These are phyloP conservation scores for Nicotiana paniculata DNA, from an alignment of 257 asterid species.

Conservation along the genomic window DNA sequence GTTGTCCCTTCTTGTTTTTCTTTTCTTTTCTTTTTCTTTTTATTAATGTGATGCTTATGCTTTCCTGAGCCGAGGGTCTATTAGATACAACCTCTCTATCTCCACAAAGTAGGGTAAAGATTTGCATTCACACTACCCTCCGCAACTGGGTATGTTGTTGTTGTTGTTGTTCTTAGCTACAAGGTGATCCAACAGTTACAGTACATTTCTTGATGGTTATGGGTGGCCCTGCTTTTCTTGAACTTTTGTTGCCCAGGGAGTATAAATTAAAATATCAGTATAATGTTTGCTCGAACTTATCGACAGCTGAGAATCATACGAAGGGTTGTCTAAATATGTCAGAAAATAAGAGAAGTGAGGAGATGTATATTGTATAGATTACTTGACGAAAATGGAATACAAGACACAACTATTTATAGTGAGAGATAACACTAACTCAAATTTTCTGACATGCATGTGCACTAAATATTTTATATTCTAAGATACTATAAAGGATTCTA, in stretches of 20 bases:
- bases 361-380: not conserved
- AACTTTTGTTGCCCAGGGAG: not conserved
- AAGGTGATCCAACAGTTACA: not conserved
- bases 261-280: not conserved
- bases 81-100: too few relatives aligned
- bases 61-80: too few relatives aligned
- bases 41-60: too few relatives aligned
- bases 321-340: not conserved
- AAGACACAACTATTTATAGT: not conserved
- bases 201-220: not conserved
- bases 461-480: not conserved
- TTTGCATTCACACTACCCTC: too few relatives aligned
- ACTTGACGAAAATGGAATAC: not conserved
- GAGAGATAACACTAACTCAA: not conserved
- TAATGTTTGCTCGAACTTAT: not conserved
- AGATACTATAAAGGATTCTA: not conserved
- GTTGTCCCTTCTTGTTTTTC: too few relatives aligned
- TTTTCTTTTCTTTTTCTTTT: too few relatives aligned
- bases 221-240: not conserved
- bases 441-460: not conserved
- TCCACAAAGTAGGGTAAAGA: too few relatives aligned
- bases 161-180: not conserved
- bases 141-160: not conserved
- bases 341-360: not conserved
- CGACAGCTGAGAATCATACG: not conserved